Base-by-base conservation (phyloP, 192 early-diverging fungal genomes). In the Funneliformis geosporum region DNA sequence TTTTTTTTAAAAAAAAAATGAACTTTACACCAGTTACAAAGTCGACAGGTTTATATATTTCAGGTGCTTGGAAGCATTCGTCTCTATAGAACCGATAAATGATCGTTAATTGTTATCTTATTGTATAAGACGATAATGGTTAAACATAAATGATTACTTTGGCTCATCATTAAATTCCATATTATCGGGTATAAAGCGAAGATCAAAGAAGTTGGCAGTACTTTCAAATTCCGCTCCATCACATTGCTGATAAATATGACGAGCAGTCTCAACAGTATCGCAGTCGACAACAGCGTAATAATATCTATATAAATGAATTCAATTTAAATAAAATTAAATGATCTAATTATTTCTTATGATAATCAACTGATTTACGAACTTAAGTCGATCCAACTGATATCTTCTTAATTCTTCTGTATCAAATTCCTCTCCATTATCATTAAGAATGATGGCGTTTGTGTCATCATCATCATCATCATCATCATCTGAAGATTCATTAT, bases 261-360 rank as follows among this genome's bases (percentile, higher is more conserved):
- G 85, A 28, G 98, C 95, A 1, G 96, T 98, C 66, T 86, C 87
- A 2, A 95, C 86, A 42, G 89, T 89, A 85, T 97, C 96, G 79
- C 95, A 98, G 79, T 97, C 96, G 25, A 96, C 89, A n/a, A 99
- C 92, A 1, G 95, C 97, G 83, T 96, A 99, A 83, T 94, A 99
- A 83, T 98, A 96, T 73, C 86, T 84, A 66, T 46, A 69, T 21
- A 42, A 69, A 40, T 40, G 21, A 40, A 40, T 40, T 69, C 21
- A 9, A 25, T 40, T 67, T 18, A 5, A 69, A 40, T 43, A 40
- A 40, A 33, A 6, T n/a, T 33, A 40, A 69, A 40, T 21, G 9
- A 16, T 8, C 9, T 68, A n/a, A n/a, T n/a, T n/a, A n/a, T n/a
- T n/a, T n/a, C n/a, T n/a, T n/a, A n/a, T n/a, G n/a, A n/a, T 12